These are phyloP conservation scores for Amauroascus niger DNA, from an alignment of 2,329 filamentous ascomycete species.

Conservation along the genomic window DNA sequence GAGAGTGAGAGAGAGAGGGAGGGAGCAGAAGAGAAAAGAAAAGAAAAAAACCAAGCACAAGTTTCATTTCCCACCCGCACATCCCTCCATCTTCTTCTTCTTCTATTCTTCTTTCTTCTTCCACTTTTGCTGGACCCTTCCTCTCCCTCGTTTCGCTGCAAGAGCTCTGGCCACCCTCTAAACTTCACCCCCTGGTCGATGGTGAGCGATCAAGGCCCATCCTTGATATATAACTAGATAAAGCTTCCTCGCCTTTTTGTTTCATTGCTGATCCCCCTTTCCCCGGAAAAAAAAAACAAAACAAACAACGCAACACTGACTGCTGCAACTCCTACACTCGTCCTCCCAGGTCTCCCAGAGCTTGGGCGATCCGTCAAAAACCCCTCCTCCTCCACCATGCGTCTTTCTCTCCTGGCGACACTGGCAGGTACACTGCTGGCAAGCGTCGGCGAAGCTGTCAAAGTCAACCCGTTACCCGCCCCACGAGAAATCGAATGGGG, in stretches of 20 bases:
- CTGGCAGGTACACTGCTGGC: slow-evolving; percentile 16
- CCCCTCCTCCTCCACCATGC: slow-evolving; percentile 13
- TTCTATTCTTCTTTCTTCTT: neutral
- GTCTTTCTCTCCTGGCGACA: slow-evolving; percentile 12
- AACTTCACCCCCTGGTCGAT: neutral
- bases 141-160: neutral
- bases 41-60: too few relatives aligned
- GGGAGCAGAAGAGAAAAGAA: too few relatives aligned
- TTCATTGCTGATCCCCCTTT: neutral
- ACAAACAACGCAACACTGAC: too few relatives aligned
- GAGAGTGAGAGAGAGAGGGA: too few relatives aligned
- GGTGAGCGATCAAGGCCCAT: neutral
- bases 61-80: too few relatives aligned
- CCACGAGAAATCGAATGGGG: slow-evolving; percentile 47
- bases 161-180: slow-evolving; percentile 3
- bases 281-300: neutral
- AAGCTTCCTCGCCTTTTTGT: neutral
- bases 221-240: slow-evolving; percentile 4
- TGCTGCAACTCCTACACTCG: neutral
- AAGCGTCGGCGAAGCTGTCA: slow-evolving; percentile 36
- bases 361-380: neutral
- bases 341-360: neutral
- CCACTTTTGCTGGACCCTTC: neutral
- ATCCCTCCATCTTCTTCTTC: neutral
- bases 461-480: slow-evolving; percentile 47